phyloP scores from a whole-genome alignment of 495 filamentous ascomycete species.

The Neurospora cerealis region DNA sequence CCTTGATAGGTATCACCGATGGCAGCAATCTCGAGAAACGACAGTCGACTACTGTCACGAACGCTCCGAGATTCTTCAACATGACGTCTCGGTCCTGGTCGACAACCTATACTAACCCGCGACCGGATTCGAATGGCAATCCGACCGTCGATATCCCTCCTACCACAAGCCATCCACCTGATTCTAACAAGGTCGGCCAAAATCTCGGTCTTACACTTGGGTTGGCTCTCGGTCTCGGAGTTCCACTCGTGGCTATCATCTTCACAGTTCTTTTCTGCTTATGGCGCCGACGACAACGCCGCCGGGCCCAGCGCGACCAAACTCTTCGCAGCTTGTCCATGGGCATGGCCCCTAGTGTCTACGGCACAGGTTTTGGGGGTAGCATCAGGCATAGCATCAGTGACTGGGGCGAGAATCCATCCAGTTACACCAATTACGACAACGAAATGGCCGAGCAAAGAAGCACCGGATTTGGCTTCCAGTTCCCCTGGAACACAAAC shows the following conservation, averaged over 20 bases:
- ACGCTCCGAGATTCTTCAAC: constrained; percentile 61
- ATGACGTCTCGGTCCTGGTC: constrained; percentile 64
- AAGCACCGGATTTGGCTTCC: constrained; percentile 6
- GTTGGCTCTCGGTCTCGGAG: constrained; percentile 64
- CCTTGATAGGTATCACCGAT: neutral
- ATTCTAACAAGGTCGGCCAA: neutral
- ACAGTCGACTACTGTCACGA: constrained; percentile 26
- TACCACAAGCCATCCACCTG: neutral
- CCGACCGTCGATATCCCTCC: neutral
- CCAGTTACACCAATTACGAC: constrained; percentile 11
- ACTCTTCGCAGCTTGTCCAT: constrained; percentile 30
- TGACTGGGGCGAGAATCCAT: neutral
- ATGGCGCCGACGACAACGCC: constrained; percentile 41
- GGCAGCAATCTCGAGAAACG: constrained; percentile 6
- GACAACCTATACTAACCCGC: constrained; percentile 54
- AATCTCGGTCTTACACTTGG: constrained; percentile 44
- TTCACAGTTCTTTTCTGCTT: constrained; percentile 42
- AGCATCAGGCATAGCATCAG: constrained; percentile 13
- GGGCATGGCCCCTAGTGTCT: constrained; percentile 14
- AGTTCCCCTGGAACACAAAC: constrained; percentile 23
- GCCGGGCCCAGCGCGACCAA: constrained; percentile 25
- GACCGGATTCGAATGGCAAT: neutral
- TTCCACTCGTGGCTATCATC: constrained; percentile 50
- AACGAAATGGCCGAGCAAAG: constrained; percentile 42
- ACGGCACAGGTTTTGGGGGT: constrained; percentile 8